phyloP scores from a whole-genome alignment of 2,329 filamentous ascomycete genomes.

The Aspergillus sp. region DNA sequence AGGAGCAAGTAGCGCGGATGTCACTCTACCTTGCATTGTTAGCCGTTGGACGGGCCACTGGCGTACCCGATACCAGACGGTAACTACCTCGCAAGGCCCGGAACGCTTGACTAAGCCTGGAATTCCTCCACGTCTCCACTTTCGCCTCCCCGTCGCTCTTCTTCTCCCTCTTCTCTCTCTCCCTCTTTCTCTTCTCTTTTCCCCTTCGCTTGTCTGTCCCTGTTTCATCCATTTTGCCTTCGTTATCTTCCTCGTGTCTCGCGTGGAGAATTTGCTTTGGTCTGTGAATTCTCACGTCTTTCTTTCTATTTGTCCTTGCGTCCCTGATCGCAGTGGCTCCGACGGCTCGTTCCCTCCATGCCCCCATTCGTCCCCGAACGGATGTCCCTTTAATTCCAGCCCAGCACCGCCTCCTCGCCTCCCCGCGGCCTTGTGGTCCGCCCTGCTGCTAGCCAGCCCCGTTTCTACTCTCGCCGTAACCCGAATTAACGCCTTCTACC shows the following conservation, averaged over 20 bases:
- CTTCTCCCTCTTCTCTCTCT: constrained; percentile 9
- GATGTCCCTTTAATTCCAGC: constrained; percentile 21
- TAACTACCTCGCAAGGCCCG: not conserved
- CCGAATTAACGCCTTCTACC: not conserved
- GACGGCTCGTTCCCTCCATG: constrained; percentile 8
- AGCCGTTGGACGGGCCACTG: not conserved
- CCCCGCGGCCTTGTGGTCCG: constrained; percentile 9
- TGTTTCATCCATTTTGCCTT: constrained; percentile 16
- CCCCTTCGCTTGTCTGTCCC: constrained; percentile 13
- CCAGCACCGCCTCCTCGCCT: constrained; percentile 13
- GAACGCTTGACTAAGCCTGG: constrained; percentile 5
- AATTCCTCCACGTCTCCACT: constrained; percentile 9
- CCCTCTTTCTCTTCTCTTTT: constrained; percentile 8
- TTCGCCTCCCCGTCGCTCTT: constrained; percentile 7
- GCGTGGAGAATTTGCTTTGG: not conserved
- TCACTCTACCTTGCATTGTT: not conserved
- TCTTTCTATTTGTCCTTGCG: constrained; percentile 1
- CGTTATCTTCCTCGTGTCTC: constrained; percentile 12
- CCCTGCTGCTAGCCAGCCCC: not conserved
- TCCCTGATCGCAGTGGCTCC: constrained; percentile 17
- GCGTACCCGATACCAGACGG: not conserved
- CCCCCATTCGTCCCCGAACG: constrained; percentile 25
- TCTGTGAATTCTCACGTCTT: not conserved
- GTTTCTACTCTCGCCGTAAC: not conserved
- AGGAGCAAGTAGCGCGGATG: not conserved